Percentiles rank a stretch among this genome's conserved stretches.
Evolutionary conservation across 495 filamentous ascomycete species (phyloP).

Genomic region (Umbilicaria muhlenbergii): DNA sequence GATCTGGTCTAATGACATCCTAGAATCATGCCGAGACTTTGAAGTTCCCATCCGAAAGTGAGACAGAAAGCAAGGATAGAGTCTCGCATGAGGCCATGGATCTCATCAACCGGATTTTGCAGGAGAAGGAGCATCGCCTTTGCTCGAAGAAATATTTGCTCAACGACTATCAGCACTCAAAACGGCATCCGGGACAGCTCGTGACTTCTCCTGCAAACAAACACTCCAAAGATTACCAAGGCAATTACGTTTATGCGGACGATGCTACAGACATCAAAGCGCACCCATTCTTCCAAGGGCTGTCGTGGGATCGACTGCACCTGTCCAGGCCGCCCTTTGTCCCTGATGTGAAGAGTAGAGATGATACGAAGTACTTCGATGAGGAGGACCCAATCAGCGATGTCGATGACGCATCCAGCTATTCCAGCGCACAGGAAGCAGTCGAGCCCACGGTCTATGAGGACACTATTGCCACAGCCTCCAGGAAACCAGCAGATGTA

Average conservation of each 20-base stretch:
- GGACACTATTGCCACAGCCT: not conserved
- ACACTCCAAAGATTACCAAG: conserved; percentile 19
- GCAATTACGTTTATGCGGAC: conserved; percentile 56
- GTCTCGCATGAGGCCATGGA: conserved; percentile 45
- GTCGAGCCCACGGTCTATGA: not conserved
- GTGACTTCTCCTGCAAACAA: conserved; percentile 19
- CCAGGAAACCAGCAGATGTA: too few relatives aligned
- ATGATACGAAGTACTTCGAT: conserved; percentile 85
- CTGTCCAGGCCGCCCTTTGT: conserved; percentile 56
- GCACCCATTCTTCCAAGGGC: conserved; percentile 56
- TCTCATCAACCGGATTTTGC: conserved; percentile 59
- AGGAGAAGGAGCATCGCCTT: conserved; percentile 60
- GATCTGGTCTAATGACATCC: not conserved
- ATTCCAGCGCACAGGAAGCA: conserved; percentile 7
- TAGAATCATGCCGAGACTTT: conserved; percentile 36
- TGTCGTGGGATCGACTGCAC: conserved; percentile 56
- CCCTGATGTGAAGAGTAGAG: conserved; percentile 49
- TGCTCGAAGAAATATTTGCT: conserved; percentile 53
- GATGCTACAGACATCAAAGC: conserved; percentile 67
- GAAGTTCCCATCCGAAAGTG: conserved; percentile 37
- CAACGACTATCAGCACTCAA: conserved; percentile 34
- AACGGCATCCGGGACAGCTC: conserved; percentile 11
- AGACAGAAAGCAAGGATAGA: conserved; percentile 11
- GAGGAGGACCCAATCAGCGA: conserved; percentile 54
- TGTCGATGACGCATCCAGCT: conserved; percentile 22